Base-by-base conservation (phyloP, 2,329 filamentous ascomycete genomes). In the Claviceps citrina region DNA sequence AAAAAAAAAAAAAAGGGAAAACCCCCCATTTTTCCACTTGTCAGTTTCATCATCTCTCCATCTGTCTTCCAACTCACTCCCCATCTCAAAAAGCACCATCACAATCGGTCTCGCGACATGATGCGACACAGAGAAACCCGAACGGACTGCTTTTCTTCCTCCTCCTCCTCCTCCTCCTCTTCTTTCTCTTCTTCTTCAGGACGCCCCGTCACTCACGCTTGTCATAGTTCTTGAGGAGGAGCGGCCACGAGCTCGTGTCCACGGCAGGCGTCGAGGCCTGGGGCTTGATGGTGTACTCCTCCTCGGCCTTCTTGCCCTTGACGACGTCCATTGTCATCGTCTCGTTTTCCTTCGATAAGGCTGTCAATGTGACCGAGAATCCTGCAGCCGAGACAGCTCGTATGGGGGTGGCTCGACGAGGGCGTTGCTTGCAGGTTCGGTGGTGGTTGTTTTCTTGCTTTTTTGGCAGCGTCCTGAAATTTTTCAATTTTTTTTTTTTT, bases 151-250 rank as follows among this genome's bases (percentile, higher is more conserved):
- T 24, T 24, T n/a, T n/a, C n/a, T n/a, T n/a, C n/a, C n/a, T n/a
- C n/a, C n/a, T n/a, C n/a, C n/a, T n/a, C n/a, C 7, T 26, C 12
- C 25, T 26, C 5, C 12, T 10, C 25, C 7, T 10, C 12, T 27
- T 13, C 26, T 4, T 2, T 27, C 7, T 6, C 26, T 4, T 6
- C n/a, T 4, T 9, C 27, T 5, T n/a, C 38, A 35, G 31, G 16
- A 16, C 7, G n/a, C n/a, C n/a, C n/a, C n/a, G 46, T 44, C 51
- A 71, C 81, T 60, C 73, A 91, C 85, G 70, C 59, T 87, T 84
- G 64, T 86, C 83, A 67, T 93, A 96, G 69, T 95, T 93, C 71
- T 93, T 93, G 57, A 96, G 73, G 54, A 96, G 73, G 55, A 96
- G 71, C 54, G 91, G 91, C 85, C 86, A 95, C 61, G 78, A 74